Percentiles rank a stretch among this genome's conserved stretches.
Evolutionary conservation across 495 filamentous ascomycete species (phyloP).

Genomic region (Aspergillus leporis): DNA sequence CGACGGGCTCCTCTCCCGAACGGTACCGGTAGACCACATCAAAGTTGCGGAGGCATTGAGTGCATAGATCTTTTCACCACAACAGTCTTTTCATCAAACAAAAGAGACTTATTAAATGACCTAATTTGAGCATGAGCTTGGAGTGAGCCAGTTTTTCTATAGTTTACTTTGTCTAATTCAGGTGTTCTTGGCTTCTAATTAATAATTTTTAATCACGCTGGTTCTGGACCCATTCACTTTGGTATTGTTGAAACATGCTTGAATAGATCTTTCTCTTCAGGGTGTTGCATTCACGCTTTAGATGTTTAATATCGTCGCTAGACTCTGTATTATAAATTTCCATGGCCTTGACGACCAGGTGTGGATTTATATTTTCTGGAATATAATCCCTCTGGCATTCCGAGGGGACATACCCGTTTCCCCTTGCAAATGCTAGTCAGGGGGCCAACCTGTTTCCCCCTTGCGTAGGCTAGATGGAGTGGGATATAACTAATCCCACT

Average conservation of each 20-base stretch:
- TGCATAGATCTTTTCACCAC: constrained; percentile 4
- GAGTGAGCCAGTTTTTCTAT: not conserved
- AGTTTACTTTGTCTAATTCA: not conserved
- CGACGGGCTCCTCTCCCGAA: not conserved
- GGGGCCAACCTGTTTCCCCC: too few relatives aligned
- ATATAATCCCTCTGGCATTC: too few relatives aligned
- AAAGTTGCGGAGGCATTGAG: not conserved
- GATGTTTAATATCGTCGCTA: not conserved
- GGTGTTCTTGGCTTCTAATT: not conserved
- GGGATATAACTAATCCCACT: too few relatives aligned
- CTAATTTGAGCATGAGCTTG: constrained; percentile 11
- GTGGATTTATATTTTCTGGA: not conserved
- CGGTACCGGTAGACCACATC: constrained; percentile 4
- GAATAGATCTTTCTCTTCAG: constrained; percentile 5
- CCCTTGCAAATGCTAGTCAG: too few relatives aligned
- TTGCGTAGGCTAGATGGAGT: too few relatives aligned
- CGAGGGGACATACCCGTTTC: too few relatives aligned
- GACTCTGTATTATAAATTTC: not conserved
- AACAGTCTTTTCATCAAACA: constrained; percentile 3
- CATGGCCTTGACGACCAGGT: not conserved
- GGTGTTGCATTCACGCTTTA: not conserved
- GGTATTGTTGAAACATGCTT: constrained; percentile 2
- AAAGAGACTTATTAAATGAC: constrained; percentile 5
- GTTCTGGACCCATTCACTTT: constrained; percentile 5
- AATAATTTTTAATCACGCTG: constrained; percentile 4